Conservation (phyloP, 1,284 basidiomycete species). For the Chiua sp. region DNA sequence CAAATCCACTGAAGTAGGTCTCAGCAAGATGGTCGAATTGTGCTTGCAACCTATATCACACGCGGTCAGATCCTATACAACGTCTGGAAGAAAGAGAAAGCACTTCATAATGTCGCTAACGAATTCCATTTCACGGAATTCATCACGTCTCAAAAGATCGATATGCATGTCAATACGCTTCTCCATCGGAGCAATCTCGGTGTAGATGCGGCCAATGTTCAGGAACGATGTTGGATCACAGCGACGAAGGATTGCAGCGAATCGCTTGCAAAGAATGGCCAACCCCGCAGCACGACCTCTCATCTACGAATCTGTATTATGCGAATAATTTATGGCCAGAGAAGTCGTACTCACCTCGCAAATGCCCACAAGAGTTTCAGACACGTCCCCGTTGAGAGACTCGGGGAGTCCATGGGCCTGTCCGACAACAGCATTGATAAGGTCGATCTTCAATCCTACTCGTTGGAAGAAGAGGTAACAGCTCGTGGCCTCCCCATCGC, state of each 20-base stretch:
- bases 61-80: background rate
- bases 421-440: constrained; percentile 82
- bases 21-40: constrained; percentile 93
- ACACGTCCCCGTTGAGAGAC: constrained; percentile 77
- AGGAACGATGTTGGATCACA: constrained; percentile 87
- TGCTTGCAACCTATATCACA: constrained; percentile 71
- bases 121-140: constrained; percentile 93
- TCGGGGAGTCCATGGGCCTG: constrained; percentile 85
- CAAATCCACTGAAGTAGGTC: constrained; percentile 80
- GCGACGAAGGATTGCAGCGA: constrained; percentile 78
- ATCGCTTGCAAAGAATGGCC: constrained; percentile 85
- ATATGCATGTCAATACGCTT: constrained; percentile 92
- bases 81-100: constrained; percentile 30
- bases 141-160: constrained; percentile 81
- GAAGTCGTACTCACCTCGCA: constrained; percentile 71
- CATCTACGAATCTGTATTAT: constrained; percentile 53
- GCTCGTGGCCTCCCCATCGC: constrained; percentile 84
- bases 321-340: background rate
- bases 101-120: constrained; percentile 88
- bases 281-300: constrained; percentile 81
- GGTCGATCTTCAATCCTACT: constrained; percentile 81
- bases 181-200: constrained; percentile 89
- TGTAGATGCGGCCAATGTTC: constrained; percentile 81
- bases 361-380: constrained; percentile 84
- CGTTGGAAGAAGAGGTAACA: constrained; percentile 93